Conservation (phyloP, 192 early-diverging fungal species). For the Bifiguratus adelaidae region DNA sequence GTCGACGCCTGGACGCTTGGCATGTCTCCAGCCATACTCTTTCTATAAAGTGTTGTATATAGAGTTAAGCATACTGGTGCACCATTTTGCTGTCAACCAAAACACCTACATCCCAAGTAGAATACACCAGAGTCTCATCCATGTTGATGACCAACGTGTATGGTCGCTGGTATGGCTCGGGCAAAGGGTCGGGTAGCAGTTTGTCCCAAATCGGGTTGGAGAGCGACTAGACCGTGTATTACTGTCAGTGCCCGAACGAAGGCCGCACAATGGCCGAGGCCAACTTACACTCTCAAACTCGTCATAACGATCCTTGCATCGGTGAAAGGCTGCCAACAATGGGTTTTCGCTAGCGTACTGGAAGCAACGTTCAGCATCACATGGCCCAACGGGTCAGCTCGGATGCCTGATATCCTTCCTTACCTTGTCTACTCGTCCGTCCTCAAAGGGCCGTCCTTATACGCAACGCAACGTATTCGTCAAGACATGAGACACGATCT, state of each 20-base stretch:
- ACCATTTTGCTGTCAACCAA: background rate
- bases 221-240: conserved; percentile 19
- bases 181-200: conserved; percentile 84
- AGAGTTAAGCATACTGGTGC: background rate
- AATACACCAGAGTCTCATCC: conserved; percentile 86
- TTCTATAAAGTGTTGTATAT: conserved; percentile 34
- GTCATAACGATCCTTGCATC: conserved; percentile 12
- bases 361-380: too few species aligned
- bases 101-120: conserved; percentile 79
- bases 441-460: conserved; percentile 18
- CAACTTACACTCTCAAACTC: conserved; percentile 12
- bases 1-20: conserved; percentile 92
- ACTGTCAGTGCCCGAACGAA: conserved; percentile 13
- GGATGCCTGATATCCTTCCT: background rate
- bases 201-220: conserved; percentile 72
- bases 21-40: conserved; percentile 93
- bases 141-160: conserved; percentile 94
- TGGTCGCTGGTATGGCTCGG: conserved; percentile 73
- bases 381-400: background rate
- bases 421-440: conserved; percentile 23
- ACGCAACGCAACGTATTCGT: background rate
- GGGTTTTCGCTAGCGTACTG: conserved; percentile 17
- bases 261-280: background rate
- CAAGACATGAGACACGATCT: background rate
- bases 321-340: conserved; percentile 14